A percentile compares a stretch with the other conserved stretches of the same genome.
Evolutionary conservation across 495 filamentous ascomycete genomes (phyloP).

Genomic region (Hypomontagnella submonticulosa): DNA sequence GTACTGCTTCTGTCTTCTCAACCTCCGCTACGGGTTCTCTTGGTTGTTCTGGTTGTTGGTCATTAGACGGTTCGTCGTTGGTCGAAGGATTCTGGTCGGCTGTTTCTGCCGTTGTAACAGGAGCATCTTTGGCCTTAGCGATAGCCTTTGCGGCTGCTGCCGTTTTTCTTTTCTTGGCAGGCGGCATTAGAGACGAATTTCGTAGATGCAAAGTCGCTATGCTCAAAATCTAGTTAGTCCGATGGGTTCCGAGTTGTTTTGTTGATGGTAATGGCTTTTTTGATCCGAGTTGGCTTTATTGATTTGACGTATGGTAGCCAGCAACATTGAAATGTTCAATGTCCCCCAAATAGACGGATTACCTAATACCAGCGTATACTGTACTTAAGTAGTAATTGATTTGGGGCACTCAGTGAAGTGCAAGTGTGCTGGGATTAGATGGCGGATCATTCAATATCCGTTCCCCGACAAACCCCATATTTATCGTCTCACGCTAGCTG

Average conservation of each 20-base stretch:
- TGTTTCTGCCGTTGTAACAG: slow-evolving; percentile 28
- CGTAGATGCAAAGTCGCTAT: background rate
- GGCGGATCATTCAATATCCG: slow-evolving; percentile 14
- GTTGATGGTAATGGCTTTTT: background rate
- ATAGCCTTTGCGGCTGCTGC: slow-evolving; percentile 38
- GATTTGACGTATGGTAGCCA: slow-evolving; percentile 7
- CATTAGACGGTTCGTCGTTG: slow-evolving; percentile 26
- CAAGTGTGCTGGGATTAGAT: background rate
- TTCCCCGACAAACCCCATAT: background rate
- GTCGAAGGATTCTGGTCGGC: slow-evolving; percentile 11
- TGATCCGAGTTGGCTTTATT: no score
- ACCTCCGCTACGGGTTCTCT: slow-evolving; percentile 17
- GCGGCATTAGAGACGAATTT: slow-evolving; percentile 47
- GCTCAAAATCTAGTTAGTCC: background rate
- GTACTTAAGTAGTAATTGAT: no score
- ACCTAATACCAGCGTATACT: no score
- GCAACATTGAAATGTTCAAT: background rate
- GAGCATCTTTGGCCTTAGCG: slow-evolving; percentile 11
- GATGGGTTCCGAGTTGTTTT: background rate
- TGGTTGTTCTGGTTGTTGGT: slow-evolving; percentile 32
- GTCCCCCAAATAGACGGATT: background rate
- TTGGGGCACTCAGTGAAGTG: no score
- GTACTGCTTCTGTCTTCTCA: slow-evolving; percentile 9
- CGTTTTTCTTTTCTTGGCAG: slow-evolving; percentile 63
- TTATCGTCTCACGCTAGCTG: no score